Evolutionary conservation across 129 eudicot species (phyloP), one percentile per base, ranked within the genome.

Genomic region (Flaveria sonorensis): DNA sequence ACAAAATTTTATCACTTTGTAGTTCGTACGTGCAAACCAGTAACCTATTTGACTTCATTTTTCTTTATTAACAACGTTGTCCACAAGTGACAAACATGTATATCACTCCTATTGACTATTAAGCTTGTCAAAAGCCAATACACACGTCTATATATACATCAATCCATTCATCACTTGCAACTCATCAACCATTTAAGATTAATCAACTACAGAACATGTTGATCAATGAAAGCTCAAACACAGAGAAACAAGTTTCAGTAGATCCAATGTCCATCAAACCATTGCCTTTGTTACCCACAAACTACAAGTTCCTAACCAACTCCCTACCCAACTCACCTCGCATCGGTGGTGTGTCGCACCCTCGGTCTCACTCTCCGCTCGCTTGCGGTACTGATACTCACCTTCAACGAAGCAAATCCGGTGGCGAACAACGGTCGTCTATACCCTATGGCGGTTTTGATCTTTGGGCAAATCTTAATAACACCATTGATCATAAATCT

Each of bases 401-500:
- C 73, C 63, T 88, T 63, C 84, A 73, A 62, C 77, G 88, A 81
- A 90, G 98, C 81, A 90, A 87, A 85, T 93, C 98, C 4, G 80
- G 88, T 43, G 89, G 95, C 1, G 89, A 93, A 62, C 80, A 87
- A 3, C 68, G 95, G 75, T 64, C 85, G 0, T 84, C 81, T 28
- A 82, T 71, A 12, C 90, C 84, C 1, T 79, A 84, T 10, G 83
- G 84, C 36, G 90, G 87, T 47, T 59, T 85, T 18, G 96, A 93
- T 76, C 83, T 89, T 32, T 88, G 89, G 86, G 79, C 81, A 64
- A 64, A 79, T 61, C 74, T 62, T 56, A 73, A 73, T 24, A 60
- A 60, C 62, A 71, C 66, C n/a, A 24, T 9, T 16, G 69, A 23
- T 11, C 68, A 28, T 46, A 55, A 14, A 10, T 53, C 62, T 53